Percentiles rank a stretch among this genome's conserved stretches.
Evolutionary conservation across 305 asterid species (phyloP).

Genomic region (Fraxinus albicans): DNA sequence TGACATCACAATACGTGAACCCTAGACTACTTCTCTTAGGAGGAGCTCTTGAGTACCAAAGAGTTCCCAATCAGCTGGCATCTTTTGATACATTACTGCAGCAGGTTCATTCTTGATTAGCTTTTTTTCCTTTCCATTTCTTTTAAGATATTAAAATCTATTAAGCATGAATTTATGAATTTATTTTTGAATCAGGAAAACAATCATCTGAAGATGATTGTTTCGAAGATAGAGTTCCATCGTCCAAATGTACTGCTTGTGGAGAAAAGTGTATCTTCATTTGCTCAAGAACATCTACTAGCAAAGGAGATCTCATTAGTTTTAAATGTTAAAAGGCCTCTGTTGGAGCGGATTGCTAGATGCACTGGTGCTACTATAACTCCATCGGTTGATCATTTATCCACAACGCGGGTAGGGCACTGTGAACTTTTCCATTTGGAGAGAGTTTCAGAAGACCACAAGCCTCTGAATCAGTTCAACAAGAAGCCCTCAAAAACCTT

Average conservation of each 20-base stretch:
- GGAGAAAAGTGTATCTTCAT: conserved; percentile 88
- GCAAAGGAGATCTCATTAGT: conserved; percentile 93
- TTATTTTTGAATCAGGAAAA: conserved; percentile 58
- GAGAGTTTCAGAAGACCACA: conserved; percentile 73
- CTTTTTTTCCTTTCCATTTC: conserved; percentile 5
- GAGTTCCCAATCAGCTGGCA: conserved; percentile 79
- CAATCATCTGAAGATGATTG: conserved; percentile 73
- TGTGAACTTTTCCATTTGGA: conserved; percentile 88
- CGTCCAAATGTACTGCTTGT: conserved; percentile 93
- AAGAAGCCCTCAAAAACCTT: conserved; percentile 77
- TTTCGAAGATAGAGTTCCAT: conserved; percentile 81
- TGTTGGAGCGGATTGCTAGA: conserved; percentile 84
- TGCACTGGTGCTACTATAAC: conserved; percentile 85
- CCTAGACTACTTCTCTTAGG: conserved; percentile 83
- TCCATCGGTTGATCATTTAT: conserved; percentile 75
- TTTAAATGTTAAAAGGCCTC: conserved; percentile 71
- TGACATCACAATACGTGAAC: conserved; percentile 83
- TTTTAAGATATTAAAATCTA: conserved; percentile 12
- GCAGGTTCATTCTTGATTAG: conserved; percentile 51
- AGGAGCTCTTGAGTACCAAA: conserved; percentile 93
- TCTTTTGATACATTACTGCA: conserved; percentile 81
- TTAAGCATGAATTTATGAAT: conserved; percentile 4
- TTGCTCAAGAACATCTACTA: conserved; percentile 78
- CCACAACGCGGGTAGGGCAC: conserved; percentile 69
- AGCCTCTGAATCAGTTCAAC: conserved; percentile 62